Percentiles rank a stretch among this genome's conserved stretches.
phyloP scores from a whole-genome alignment of 371 early-diverging fungal genomes.

The Mucor circinelloides region DNA sequence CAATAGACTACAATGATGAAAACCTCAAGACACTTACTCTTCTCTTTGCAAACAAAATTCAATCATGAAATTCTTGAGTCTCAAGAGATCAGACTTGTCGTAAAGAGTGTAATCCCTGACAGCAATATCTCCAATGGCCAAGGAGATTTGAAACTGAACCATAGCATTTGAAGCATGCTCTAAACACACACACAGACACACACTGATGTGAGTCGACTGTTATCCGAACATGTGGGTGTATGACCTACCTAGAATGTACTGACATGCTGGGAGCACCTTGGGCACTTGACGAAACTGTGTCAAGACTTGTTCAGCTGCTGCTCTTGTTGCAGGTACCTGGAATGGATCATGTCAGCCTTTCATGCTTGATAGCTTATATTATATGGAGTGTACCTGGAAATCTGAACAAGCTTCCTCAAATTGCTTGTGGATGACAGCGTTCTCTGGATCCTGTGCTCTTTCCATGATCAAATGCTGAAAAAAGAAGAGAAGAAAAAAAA shows the following conservation, averaged over 20 bases:
- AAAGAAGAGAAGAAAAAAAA: background rate
- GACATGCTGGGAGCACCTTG: conserved; percentile 63
- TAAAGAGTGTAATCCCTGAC: conserved; percentile 66
- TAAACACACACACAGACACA: conserved; percentile 22
- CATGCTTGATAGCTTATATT: too few species aligned
- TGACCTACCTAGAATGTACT: conserved; percentile 63
- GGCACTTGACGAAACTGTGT: conserved; percentile 62
- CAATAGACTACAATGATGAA: background rate
- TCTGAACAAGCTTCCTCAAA: conserved; percentile 72
- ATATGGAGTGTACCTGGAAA: conserved; percentile 49
- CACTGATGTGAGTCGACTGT: background rate
- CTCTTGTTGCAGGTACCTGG: conserved; percentile 57
- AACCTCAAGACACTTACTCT: conserved; percentile 24
- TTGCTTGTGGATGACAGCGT: conserved; percentile 42
- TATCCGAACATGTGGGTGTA: background rate
- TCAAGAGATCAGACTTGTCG: conserved; percentile 45
- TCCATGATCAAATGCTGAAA: conserved; percentile 9
- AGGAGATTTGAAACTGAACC: conserved; percentile 68
- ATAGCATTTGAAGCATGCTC: conserved; percentile 57
- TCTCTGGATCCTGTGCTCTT: conserved; percentile 24
- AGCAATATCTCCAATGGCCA: conserved; percentile 59
- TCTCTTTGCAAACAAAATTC: conserved; percentile 55
- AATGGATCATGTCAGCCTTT: background rate
- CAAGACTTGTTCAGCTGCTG: conserved; percentile 61
- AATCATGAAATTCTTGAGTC: conserved; percentile 60